Conservation (phyloP, 139 green algal genomes). For the Chlorella sp. region DNA sequence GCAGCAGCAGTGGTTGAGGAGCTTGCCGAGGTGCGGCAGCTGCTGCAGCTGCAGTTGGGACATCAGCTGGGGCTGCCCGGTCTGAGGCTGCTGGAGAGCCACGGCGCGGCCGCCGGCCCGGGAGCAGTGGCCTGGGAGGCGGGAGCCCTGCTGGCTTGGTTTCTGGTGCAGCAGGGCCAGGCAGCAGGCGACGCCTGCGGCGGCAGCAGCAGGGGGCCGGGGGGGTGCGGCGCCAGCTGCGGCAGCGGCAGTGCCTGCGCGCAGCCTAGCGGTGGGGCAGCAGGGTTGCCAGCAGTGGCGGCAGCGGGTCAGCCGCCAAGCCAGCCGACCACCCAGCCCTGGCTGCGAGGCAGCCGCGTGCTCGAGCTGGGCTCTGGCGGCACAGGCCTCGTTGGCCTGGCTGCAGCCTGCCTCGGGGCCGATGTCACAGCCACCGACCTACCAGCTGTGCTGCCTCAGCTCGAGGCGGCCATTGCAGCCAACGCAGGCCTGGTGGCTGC, state of each 20-base stretch:
- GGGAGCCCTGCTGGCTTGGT: conserved; percentile 28
- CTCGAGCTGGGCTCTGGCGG: conserved; percentile 30
- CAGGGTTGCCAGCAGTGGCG: not conserved
- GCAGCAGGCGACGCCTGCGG: not conserved
- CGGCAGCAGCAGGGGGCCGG: not conserved
- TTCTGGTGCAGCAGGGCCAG: conserved; percentile 19
- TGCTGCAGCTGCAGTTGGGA: conserved; percentile 24
- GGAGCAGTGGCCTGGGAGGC: conserved; percentile 21
- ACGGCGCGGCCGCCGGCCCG: not conserved
- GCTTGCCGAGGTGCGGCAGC: not conserved
- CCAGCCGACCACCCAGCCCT: not conserved
- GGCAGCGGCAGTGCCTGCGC: not conserved
- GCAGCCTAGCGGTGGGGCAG: not conserved
- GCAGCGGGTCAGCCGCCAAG: not conserved
- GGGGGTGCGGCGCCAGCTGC: not conserved
- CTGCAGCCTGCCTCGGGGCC: conserved; percentile 24
- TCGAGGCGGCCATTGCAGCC: not conserved
- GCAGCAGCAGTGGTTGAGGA: not conserved
- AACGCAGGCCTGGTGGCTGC: conserved; percentile 4
- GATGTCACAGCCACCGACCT: conserved; percentile 28
- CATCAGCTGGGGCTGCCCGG: conserved; percentile 26
- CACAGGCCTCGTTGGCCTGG: conserved; percentile 18
- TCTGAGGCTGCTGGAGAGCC: conserved; percentile 12
- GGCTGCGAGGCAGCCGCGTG: not conserved
- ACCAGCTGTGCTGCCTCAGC: conserved; percentile 24